These are phyloP conservation scores for Clonostachys chloroleuca DNA, from an alignment of 2,329 filamentous ascomycete genomes.

Conservation along the genomic window DNA sequence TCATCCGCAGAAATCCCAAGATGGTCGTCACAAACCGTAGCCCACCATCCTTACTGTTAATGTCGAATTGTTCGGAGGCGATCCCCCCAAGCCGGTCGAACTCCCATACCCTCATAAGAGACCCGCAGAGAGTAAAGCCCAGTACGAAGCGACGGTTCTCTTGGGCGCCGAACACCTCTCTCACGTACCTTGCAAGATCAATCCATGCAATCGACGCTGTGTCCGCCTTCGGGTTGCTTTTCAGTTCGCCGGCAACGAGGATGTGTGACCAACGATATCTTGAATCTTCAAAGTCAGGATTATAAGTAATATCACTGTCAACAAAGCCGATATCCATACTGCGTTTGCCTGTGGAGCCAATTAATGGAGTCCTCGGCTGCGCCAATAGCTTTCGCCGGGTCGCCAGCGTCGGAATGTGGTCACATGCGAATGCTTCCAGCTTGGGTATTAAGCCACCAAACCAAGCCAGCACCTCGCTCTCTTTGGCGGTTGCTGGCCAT, in stretches of 20 bases:
- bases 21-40: conserved; percentile 30
- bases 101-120: conserved; percentile 37
- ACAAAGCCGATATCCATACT: too few relatives aligned
- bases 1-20: conserved; percentile 34
- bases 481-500: conserved; percentile 24
- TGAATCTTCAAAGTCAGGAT: too few relatives aligned
- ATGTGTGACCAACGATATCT: too few relatives aligned
- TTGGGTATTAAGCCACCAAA: conserved; percentile 18
- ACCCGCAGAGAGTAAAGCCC: conserved; percentile 41
- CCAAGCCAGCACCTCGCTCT: conserved; percentile 27
- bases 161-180: conserved; percentile 36
- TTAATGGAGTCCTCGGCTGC: conserved; percentile 15
- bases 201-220: conserved; percentile 25
- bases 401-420: neutral
- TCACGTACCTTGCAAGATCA: conserved; percentile 35
- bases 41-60: conserved; percentile 29
- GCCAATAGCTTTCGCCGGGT: conserved; percentile 14
- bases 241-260: too few relatives aligned
- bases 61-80: too few relatives aligned
- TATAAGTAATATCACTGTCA: too few relatives aligned
- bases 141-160: conserved; percentile 36
- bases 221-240: conserved; percentile 35
- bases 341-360: conserved; percentile 12
- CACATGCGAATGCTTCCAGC: conserved; percentile 7
- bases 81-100: too few relatives aligned